These are phyloP conservation scores for Oenanthe sinensis DNA, from an alignment of 129 eudicot genomes.

Conservation along the genomic window DNA sequence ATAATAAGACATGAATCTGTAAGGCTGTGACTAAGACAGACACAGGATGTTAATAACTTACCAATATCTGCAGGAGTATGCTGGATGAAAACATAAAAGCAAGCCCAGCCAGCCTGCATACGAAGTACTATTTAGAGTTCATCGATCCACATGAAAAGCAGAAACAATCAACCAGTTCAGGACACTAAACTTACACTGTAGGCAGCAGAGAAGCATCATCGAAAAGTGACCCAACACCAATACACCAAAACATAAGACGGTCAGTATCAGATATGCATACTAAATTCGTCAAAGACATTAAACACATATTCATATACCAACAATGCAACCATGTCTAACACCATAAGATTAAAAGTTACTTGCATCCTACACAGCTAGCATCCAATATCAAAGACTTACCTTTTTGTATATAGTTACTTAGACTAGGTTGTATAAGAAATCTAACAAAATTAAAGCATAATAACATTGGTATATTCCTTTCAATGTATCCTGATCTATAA, in stretches of 20 bases:
- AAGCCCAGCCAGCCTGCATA: constrained; percentile 85
- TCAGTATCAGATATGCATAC: constrained; percentile 3
- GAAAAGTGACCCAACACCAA: not conserved
- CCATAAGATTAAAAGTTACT: not conserved
- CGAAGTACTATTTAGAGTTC: not conserved
- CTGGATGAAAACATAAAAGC: constrained; percentile 95
- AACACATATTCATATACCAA: not conserved
- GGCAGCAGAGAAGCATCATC: not conserved
- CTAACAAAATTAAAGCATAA: not conserved
- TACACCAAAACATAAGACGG: constrained; percentile 7
- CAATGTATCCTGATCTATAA: not conserved
- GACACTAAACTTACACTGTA: constrained; percentile 18
- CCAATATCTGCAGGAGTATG: constrained; percentile 82
- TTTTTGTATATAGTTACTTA: not conserved
- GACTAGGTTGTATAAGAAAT: not conserved
- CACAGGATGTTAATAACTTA: constrained; percentile 14
- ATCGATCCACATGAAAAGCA: not conserved
- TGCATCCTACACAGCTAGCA: not conserved
- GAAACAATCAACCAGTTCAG: not conserved
- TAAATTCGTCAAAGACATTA: not conserved
- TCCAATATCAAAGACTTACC: not conserved
- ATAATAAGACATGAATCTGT: not conserved
- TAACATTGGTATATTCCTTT: not conserved
- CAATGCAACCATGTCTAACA: not conserved
- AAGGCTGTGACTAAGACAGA: not conserved